Evolutionary conservation across 2,329 filamentous ascomycete species (phyloP).

Genomic region (Colletotrichum scovillei): DNA sequence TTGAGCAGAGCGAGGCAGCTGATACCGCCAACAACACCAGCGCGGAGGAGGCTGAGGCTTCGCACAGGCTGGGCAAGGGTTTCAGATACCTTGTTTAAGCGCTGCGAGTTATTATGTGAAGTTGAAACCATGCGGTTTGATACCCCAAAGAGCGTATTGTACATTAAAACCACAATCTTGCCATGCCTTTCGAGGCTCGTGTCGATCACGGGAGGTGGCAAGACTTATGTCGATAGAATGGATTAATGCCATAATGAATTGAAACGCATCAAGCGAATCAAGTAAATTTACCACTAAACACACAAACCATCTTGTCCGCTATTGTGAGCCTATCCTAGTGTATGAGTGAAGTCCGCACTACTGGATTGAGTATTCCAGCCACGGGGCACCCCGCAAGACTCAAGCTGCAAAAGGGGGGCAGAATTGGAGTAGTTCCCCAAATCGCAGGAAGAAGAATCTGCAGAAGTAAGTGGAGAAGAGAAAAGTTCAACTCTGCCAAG

Average conservation of each 20-base stretch:
- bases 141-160: slow-evolving; percentile 23
- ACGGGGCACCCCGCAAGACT: not conserved
- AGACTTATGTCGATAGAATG: not conserved
- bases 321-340: not conserved
- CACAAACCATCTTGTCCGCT: not conserved
- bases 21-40: slow-evolving; percentile 52
- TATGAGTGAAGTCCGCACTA: not conserved
- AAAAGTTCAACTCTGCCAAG: not conserved
- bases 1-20: slow-evolving; percentile 56
- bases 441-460: not conserved
- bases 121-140: slow-evolving; percentile 3
- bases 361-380: no score
- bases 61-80: slow-evolving; percentile 56
- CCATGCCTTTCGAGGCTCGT: not conserved
- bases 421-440: not conserved
- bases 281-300: not conserved
- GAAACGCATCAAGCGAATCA: not conserved
- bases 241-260: not conserved
- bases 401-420: not conserved
- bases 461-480: not conserved
- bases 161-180: not conserved
- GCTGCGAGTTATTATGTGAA: not conserved
- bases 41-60: slow-evolving; percentile 56
- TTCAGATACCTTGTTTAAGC: slow-evolving; percentile 58
- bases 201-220: not conserved